Evolutionary conservation across 108 stramenopile genomes (phyloP), one percentile per base, ranked within the genome.

Genomic region (Nitzschia inconspicua): DNA sequence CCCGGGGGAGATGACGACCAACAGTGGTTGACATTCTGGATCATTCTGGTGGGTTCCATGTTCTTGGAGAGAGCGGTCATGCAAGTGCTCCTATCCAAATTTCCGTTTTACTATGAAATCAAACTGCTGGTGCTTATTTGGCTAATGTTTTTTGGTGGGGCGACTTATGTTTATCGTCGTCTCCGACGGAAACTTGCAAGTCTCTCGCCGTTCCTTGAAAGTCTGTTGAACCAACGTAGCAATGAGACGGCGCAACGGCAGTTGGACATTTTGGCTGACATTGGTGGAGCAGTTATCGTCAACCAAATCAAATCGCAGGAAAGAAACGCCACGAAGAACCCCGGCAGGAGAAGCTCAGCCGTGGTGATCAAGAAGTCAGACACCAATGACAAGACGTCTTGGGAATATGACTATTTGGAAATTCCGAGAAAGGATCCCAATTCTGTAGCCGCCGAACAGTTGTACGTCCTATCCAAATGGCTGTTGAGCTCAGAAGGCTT

Each of bases 1-100:
- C 60, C 60, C 8, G 60, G 60, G 3, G 60, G 60, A 3, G 43
- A 60, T 47, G 60, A 60, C n/a, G 60, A 60, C 18, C 44, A 44
- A 34, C 46, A 60, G 22, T 60, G 60, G 60, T 31, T 60, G 1
- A 60, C 60, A 24, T 60, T 60, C 46, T 60, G 60, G 60, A 46
- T 60, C 2, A 60, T 60, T 5, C 47, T 35, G 22, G 43, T 44
- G 18, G 42, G 8, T 16, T 60, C 32, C 3, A 35, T 60, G 44
- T 29, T 31, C 35, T 47, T 60, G 5, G 60, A 60, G 34, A 16
- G 13, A 8, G 22, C 43, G 2, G 30, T 47, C 35, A 30, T 42
- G 22, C 29, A 46, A 14, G 60, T 60, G 6, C 16, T 60, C 14
- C 60, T 60, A 13, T 60, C 60, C 30, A 60, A 60, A 11, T 35